phyloP scores from a whole-genome alignment of 192 early-diverging fungal species.

The Globomyces pollinis-pini region DNA sequence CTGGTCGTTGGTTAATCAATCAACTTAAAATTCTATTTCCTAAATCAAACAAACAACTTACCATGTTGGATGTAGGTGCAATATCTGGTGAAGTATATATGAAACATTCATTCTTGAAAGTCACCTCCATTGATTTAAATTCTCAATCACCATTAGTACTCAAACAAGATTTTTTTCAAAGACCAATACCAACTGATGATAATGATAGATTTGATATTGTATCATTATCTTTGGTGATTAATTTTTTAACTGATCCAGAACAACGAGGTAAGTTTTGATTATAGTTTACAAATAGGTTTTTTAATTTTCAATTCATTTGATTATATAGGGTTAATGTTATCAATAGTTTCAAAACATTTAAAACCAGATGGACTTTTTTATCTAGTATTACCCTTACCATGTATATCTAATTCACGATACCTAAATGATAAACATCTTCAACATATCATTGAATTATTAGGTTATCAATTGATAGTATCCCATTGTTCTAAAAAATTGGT shows the following conservation, averaged over 20 bases:
- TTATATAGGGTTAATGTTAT: too few relatives aligned
- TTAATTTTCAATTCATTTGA: slow-evolving; percentile 6
- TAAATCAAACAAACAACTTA: slow-evolving; percentile 21
- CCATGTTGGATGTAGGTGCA: slow-evolving; percentile 79
- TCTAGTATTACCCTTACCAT: slow-evolving; percentile 74
- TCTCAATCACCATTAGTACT: slow-evolving; percentile 64
- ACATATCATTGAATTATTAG: slow-evolving; percentile 55
- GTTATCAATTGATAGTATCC: slow-evolving; percentile 48
- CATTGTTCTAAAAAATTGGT: slow-evolving; percentile 74
- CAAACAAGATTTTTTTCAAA: slow-evolving; percentile 79
- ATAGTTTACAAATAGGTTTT: slow-evolving; percentile 9
- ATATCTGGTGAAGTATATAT: slow-evolving; percentile 68
- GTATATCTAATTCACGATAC: slow-evolving; percentile 79
- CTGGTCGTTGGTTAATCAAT: slow-evolving; percentile 67
- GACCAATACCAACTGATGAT: slow-evolving; percentile 32
- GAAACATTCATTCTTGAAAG: slow-evolving; percentile 61
- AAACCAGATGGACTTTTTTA: slow-evolving; percentile 54
- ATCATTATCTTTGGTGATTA: slow-evolving; percentile 76
- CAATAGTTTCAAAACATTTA: slow-evolving; percentile 40
- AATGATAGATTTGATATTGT: slow-evolving; percentile 63
- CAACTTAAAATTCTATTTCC: slow-evolving; percentile 36
- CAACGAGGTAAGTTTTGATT: slow-evolving; percentile 59
- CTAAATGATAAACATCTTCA: slow-evolving; percentile 65
- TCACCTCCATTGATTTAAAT: slow-evolving; percentile 80
- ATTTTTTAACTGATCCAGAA: slow-evolving; percentile 74